phyloP scores from a whole-genome alignment of 768 basidiomycete species.

The Boletus reticuloceps region DNA sequence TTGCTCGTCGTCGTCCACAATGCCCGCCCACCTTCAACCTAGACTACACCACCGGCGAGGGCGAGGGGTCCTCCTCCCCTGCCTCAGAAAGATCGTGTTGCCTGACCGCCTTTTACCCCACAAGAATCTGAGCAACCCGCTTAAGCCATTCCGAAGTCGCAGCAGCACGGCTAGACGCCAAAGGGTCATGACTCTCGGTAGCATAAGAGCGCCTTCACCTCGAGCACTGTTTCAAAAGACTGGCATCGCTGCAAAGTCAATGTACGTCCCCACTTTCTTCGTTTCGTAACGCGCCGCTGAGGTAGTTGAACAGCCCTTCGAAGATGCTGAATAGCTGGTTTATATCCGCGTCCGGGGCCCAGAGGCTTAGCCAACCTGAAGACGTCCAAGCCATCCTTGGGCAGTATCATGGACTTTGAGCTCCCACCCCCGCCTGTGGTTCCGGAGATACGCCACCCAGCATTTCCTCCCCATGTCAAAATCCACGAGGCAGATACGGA shows the following conservation, averaged over 20 bases:
- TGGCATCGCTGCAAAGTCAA: slow-evolving; percentile 36
- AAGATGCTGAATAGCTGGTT: slow-evolving; percentile 59
- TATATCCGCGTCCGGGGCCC: slow-evolving; percentile 79
- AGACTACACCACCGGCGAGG: slow-evolving; percentile 56
- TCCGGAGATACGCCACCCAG: slow-evolving; percentile 37
- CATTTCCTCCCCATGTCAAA: slow-evolving; percentile 22
- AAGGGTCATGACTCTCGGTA: slow-evolving; percentile 92
- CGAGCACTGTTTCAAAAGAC: too few relatives aligned
- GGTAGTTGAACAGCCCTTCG: slow-evolving; percentile 31
- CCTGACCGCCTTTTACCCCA: slow-evolving; percentile 78
- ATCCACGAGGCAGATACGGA: too few relatives aligned
- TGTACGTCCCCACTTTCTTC: slow-evolving; percentile 48
- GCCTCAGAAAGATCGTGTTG: slow-evolving; percentile 50
- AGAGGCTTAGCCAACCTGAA: too few relatives aligned
- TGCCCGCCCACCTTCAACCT: slow-evolving; percentile 53
- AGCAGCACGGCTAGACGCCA: slow-evolving; percentile 85
- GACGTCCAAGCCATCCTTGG: slow-evolving; percentile 38
- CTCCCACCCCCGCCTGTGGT: slow-evolving; percentile 71
- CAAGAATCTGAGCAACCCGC: slow-evolving; percentile 53
- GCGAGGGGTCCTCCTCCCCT: slow-evolving; percentile 32
- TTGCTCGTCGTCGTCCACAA: slow-evolving; percentile 18
- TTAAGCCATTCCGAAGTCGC: slow-evolving; percentile 73
- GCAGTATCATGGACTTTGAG: slow-evolving; percentile 47
- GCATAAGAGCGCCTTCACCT: slow-evolving; percentile 36
- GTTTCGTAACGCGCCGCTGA: slow-evolving; percentile 4